Evolutionary conservation across 768 basidiomycete species (phyloP).

Genomic region (Collybia nuda): DNA sequence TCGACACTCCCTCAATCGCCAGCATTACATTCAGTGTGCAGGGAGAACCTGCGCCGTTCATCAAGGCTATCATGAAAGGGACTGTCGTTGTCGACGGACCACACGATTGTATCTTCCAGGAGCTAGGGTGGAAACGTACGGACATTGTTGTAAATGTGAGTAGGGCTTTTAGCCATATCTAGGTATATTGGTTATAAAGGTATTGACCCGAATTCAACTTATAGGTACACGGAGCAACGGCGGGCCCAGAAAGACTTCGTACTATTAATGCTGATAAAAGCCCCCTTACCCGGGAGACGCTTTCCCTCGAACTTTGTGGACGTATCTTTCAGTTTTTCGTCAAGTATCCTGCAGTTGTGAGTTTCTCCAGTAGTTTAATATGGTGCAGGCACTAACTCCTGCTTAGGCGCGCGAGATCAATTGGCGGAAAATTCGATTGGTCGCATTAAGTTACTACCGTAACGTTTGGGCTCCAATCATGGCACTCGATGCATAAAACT

Average conservation of each 20-base stretch:
- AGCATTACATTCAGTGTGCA: constrained; percentile 19
- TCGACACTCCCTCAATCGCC: constrained; percentile 7
- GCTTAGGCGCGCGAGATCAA: neutral
- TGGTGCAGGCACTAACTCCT: neutral
- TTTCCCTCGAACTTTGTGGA: neutral
- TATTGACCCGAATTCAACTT: too few species aligned
- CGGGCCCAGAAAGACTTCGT: neutral
- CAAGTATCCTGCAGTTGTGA: neutral
- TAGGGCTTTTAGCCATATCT: neutral
- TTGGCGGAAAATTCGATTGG: neutral
- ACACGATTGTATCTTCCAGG: constrained; percentile 15
- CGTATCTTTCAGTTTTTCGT: neutral
- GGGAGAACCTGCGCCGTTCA: constrained; percentile 20
- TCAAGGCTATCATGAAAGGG: constrained; percentile 14
- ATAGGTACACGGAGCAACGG: too few species aligned
- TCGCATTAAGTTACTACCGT: neutral
- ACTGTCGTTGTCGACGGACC: constrained; percentile 15
- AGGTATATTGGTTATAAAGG: too few species aligned
- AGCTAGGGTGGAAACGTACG: constrained; percentile 17
- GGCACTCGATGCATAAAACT: neutral
- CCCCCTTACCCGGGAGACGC: neutral
- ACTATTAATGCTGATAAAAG: neutral
- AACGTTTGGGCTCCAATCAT: constrained; percentile 1
- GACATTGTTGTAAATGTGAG: constrained; percentile 17
- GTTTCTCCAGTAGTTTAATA: neutral